Conservation (phyloP, 2,329 filamentous ascomycete genomes). For the Fusarium vanettenii region DNA sequence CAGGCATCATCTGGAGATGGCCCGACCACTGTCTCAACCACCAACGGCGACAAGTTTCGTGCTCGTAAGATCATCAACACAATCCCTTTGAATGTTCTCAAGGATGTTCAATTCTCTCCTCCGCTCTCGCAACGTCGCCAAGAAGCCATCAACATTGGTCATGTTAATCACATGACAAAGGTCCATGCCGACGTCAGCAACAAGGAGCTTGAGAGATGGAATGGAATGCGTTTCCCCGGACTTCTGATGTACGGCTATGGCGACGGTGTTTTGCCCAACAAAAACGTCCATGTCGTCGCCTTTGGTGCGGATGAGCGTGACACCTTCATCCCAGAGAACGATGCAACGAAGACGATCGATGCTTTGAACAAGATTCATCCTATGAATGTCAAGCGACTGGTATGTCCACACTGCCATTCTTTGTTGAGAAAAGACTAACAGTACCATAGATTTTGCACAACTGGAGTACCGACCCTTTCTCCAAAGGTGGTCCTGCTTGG, state of each 20-base stretch:
- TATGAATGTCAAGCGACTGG: constrained; percentile 24
- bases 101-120: constrained; percentile 7
- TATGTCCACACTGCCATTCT: neutral
- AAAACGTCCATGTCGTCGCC: constrained; percentile 13
- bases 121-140: neutral
- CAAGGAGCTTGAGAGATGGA: constrained; percentile 28
- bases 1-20: constrained; percentile 1
- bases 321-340: constrained; percentile 14
- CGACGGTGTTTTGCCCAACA: constrained; percentile 18
- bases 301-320: constrained; percentile 22
- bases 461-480: constrained; percentile 42
- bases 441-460: constrained; percentile 29
- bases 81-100: constrained; percentile 20
- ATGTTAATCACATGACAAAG: constrained; percentile 38
- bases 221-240: constrained; percentile 25
- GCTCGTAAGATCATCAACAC: constrained; percentile 39
- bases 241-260: constrained; percentile 28
- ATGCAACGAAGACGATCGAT: constrained; percentile 14
- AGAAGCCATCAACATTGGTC: constrained; percentile 15
- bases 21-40: neutral
- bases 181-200: constrained; percentile 31
- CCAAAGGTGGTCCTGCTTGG: constrained; percentile 34
- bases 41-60: constrained; percentile 14
- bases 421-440: neutral
- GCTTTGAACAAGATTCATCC: constrained; percentile 22